Percentiles rank a stretch among this genome's conserved stretches.
Conservation (phyloP, 2,329 filamentous ascomycete genomes). For the Aspergillus melleus region DNA sequence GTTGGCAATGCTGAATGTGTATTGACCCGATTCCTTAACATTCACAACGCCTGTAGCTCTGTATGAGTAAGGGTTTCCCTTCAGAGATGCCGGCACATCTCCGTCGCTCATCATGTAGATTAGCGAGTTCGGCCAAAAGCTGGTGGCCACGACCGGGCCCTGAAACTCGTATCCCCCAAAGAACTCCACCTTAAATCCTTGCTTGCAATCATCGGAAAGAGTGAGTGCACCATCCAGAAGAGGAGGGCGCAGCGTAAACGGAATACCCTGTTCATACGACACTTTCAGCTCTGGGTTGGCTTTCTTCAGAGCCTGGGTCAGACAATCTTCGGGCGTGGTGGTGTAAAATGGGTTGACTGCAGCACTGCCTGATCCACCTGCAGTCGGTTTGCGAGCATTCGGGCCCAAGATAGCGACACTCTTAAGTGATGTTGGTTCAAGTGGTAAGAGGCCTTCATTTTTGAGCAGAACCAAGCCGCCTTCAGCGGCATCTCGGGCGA, state of each 20-base stretch:
- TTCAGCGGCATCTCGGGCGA: background rate
- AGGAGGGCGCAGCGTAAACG: background rate
- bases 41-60: no score
- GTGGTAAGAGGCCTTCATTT: slow-evolving; percentile 4
- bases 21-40: no score
- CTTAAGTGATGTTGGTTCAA: background rate
- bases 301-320: background rate
- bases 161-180: no score
- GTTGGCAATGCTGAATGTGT: no score
- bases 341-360: slow-evolving; percentile 8
- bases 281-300: background rate
- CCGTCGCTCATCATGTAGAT: no score
- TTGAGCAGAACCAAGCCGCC: slow-evolving; percentile 5
- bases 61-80: no score
- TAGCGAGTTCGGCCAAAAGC: no score
- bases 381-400: slow-evolving; percentile 1
- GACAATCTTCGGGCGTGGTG: slow-evolving; percentile 3
- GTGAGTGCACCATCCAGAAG: background rate
- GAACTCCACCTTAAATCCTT: no score
- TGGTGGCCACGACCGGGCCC: no score
- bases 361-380: slow-evolving; percentile 8
- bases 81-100: no score
- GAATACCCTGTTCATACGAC: background rate
- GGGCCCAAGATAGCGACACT: slow-evolving; percentile 7
- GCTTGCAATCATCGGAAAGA: no score